phyloP scores from a whole-genome alignment of 441 rosid species.

The Erodium texanum region DNA sequence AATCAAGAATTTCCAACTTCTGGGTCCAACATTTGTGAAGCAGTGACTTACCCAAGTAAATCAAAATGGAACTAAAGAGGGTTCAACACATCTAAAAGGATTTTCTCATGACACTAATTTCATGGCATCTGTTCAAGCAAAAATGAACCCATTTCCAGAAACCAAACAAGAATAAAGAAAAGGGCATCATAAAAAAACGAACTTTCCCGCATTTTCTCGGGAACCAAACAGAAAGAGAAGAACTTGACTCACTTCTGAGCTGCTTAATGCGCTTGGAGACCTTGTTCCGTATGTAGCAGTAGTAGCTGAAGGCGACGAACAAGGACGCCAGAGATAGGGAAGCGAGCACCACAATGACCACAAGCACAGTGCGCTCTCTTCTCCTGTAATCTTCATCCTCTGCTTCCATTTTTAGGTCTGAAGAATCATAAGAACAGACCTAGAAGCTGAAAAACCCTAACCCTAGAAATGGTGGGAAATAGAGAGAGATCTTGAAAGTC shows the following conservation, averaged over 20 bases:
- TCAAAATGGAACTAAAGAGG: too few relatives aligned
- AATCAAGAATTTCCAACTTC: neutral
- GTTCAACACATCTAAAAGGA: too few relatives aligned
- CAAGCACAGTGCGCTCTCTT: conserved; percentile 53
- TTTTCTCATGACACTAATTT: neutral
- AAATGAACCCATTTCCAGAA: neutral
- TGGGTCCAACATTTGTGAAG: conserved; percentile 1
- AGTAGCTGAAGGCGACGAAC: conserved; percentile 78
- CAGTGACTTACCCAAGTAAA: neutral
- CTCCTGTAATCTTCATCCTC: conserved; percentile 36
- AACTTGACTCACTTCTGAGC: conserved; percentile 31
- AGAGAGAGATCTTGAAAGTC: conserved; percentile 11
- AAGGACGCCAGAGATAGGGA: conserved; percentile 59
- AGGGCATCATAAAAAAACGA: neutral
- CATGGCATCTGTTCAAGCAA: neutral
- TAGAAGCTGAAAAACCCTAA: conserved; percentile 24
- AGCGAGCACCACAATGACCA: conserved; percentile 62
- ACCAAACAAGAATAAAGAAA: neutral
- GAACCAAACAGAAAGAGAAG: conserved; percentile 2
- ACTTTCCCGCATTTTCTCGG: conserved; percentile 4
- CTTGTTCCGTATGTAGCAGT: conserved; percentile 78
- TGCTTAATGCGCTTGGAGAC: conserved; percentile 48
- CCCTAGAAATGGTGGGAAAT: conserved; percentile 21
- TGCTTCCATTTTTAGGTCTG: conserved; percentile 24
- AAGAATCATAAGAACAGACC: conserved; percentile 3